Evolutionary conservation across 805 yeast species (phyloP).

Genomic region (Candida railenensis): DNA sequence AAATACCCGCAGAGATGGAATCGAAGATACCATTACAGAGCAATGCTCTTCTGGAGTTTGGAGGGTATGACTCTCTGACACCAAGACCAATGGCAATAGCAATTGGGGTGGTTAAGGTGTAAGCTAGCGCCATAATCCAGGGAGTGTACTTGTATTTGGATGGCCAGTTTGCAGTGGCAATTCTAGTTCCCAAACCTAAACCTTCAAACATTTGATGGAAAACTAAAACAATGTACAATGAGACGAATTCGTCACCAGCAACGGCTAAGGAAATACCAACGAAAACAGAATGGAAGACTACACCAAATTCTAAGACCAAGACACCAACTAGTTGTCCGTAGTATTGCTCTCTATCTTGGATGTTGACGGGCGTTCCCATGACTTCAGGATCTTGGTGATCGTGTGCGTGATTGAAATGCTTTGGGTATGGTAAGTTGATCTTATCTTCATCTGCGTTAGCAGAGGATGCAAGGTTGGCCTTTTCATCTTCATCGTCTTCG

Average conservation of each 20-base stretch:
- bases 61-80: constrained; percentile 60
- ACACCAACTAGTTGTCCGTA: constrained; percentile 56
- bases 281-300: constrained; percentile 33
- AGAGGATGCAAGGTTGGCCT: background rate
- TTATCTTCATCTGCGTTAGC: background rate
- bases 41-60: constrained; percentile 56
- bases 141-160: constrained; percentile 46
- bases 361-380: constrained; percentile 33
- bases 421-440: constrained; percentile 25
- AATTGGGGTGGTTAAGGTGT: constrained; percentile 63
- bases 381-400: constrained; percentile 47
- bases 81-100: constrained; percentile 80
- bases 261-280: constrained; percentile 33
- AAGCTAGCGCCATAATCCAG: constrained; percentile 53
- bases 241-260: constrained; percentile 27
- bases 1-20: constrained; percentile 73
- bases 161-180: constrained; percentile 62
- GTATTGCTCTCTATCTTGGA: constrained; percentile 44
- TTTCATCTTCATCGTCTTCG: constrained; percentile 11
- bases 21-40: constrained; percentile 74
- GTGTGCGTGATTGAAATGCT: constrained; percentile 44
- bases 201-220: constrained; percentile 35
- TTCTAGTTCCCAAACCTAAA: constrained; percentile 33
- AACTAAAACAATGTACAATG: constrained; percentile 26
- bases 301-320: constrained; percentile 31